Conservation (phyloP, 2,329 filamentous ascomycete species). For the Ramularia endophylla region DNA sequence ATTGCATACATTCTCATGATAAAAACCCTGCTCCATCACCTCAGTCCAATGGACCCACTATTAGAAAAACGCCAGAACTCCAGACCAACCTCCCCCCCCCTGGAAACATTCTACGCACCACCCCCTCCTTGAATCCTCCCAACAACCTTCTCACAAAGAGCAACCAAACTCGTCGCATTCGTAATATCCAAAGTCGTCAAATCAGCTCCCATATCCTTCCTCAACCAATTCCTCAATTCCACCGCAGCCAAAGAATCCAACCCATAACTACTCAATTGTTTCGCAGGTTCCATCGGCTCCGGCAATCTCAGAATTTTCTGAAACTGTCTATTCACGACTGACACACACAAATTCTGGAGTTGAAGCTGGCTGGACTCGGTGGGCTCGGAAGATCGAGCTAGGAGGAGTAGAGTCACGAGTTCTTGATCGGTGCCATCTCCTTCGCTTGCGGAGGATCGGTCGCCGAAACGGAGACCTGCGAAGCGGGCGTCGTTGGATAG, state of each 20-base stretch:
- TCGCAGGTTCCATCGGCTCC: neutral
- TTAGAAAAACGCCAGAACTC: no score
- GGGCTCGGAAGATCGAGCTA: neutral
- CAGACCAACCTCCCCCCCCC: no score
- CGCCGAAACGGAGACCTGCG: neutral
- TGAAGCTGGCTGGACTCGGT: neutral
- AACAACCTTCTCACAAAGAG: conserved; percentile 1
- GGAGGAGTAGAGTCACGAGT: neutral
- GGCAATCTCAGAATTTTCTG: neutral
- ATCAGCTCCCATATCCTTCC: neutral
- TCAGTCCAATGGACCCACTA: no score
- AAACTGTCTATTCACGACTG: neutral
- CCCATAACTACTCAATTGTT: neutral
- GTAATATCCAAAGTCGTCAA: conserved; percentile 2
- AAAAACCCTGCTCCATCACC: no score
- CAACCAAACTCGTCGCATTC: neutral
- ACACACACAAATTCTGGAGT: neutral
- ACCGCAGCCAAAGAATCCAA: conserved; percentile 10
- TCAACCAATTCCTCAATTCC: conserved; percentile 9
- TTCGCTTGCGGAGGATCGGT: neutral
- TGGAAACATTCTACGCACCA: no score
- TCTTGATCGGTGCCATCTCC: neutral
- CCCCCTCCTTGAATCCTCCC: neutral
- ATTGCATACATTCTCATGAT: no score
- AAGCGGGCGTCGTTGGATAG: neutral